Base-by-base conservation (phyloP, 1,284 basidiomycete genomes). In the Amylostereum areolatum region DNA sequence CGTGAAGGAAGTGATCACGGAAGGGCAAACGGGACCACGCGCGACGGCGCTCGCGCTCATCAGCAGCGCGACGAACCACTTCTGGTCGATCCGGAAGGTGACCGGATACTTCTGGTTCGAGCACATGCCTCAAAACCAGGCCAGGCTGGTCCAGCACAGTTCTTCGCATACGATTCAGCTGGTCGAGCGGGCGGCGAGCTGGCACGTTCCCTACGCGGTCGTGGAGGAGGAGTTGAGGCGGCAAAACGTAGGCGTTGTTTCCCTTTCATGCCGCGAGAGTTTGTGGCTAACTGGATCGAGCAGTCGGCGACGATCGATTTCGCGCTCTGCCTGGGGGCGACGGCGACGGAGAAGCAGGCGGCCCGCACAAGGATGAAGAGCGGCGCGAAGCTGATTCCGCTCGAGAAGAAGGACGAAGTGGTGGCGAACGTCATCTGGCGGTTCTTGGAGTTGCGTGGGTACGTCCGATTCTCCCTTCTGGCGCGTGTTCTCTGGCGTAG, bases 401-500 rank as follows among this genome's bases (percentile, higher is more conserved):
- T 99, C 33, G 96, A 98, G 55, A 97, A 97, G 72, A 99, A 99
- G 71, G 96, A 99, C 62, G 97, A 99, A 67, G 78, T 97, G 1
- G 96, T 99, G 2, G 96, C 95, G 6, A 99, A 99, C 65, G 92
- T 95, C 31, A 89, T 99, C 55, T 98, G 95, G 95, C 82, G 96
- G 43, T 97, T 99, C 80, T 78, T 99, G 50, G 96, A 98, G 66
- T 72, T 99, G 49, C 78, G 96, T 68, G 93, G 93, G 88, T 94
- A 70, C 66, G 71, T 66, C 66, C 63, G 50, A 50, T 31, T 46
- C n/a, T 40, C 47, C 27, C 45, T 45, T 45, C 28, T 41, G 50
- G 51, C 49, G 49, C 50, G 30, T 39, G 27, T 39, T 25, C 34
- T 35, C 8, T 35, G 34, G 8, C n/a, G 34, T 8, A 18, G 27